Base-by-base conservation (phyloP, 768 basidiomycete genomes). In the Suillus decipiens region DNA sequence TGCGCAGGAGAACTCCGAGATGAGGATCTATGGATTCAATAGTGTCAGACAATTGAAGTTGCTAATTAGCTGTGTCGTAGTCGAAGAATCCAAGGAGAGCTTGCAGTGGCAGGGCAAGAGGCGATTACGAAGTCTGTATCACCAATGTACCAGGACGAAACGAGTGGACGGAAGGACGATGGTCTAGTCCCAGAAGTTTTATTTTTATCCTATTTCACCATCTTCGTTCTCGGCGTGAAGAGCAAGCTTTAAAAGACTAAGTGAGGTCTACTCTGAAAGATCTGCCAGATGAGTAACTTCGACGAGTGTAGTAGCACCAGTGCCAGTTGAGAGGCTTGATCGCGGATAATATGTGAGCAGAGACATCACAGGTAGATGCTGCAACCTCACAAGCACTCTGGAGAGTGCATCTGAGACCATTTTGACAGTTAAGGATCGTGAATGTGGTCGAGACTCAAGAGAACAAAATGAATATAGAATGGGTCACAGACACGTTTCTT, bases 291-390 rank as follows among this genome's bases (percentile, higher is more conserved):
- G 87, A 7, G 85, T 89, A 11, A 95, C 90, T 70, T 98, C 96
- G 71, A 99, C 89, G 22, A 95, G 80, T 69, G 86, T 90, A 75
- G 87, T 84, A 19, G 86, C 77, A 19, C 84, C 87, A 7, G 88
- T 80, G n/a, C n/a, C n/a, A n/a, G n/a, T n/a, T n/a, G n/a, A n/a
- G n/a, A n/a, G n/a, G n/a, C n/a, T n/a, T 33, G 92, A 89, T 61
- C 96, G 81, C 3, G 96, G 96, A 74, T 97, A 99, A 76, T 99
- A 96, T 0, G 96, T 96, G 0, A 96, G 96, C 39, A 99, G 80
- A 8, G 93, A 93, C 67, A 99, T 89, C 5, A 91, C 89, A 1
- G 97, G 96, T 2, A 96, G 76, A 71, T 89, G 89, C 73, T 89
- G 88, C 28, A 99, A 81, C 67, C 90, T 81, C 28, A 81, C 75